Conservation (phyloP, 2,329 filamentous ascomycete species). For the Fusarium burgessii region DNA sequence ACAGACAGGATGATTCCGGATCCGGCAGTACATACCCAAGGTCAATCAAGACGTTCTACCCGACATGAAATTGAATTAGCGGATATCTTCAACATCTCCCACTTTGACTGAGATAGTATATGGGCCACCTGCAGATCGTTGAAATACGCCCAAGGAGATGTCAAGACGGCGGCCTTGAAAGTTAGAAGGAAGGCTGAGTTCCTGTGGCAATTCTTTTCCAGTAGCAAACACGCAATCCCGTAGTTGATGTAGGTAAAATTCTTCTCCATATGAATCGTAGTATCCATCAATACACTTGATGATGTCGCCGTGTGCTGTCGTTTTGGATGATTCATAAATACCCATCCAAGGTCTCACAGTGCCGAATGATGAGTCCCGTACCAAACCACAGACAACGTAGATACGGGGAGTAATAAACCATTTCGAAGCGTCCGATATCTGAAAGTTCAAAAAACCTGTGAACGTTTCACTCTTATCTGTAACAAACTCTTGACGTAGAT, state of each 20-base stretch:
- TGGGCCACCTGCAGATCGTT: background rate
- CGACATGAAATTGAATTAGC: too few species aligned
- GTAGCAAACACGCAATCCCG: background rate
- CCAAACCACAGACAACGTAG: background rate
- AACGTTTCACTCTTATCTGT: background rate
- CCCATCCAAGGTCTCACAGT: background rate
- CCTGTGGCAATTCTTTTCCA: background rate
- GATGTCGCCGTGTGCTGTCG: accelerated
- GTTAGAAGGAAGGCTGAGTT: background rate
- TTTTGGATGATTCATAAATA: background rate
- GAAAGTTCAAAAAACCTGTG: slow-evolving; percentile 2
- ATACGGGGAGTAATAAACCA: background rate
- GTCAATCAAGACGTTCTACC: too few species aligned
- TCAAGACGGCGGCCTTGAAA: background rate
- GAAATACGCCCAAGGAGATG: background rate
- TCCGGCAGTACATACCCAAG: too few species aligned
- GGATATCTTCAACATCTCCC: too few species aligned
- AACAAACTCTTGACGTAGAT: background rate
- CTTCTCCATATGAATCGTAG: slow-evolving; percentile 2
- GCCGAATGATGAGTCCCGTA: accelerated
- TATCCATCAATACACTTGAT: background rate
- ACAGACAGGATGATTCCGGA: too few species aligned
- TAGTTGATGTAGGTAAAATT: background rate
- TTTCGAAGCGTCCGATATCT: background rate
- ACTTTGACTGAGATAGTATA: background rate